phyloP scores from a whole-genome alignment of 106 monocot species.

The Narthecium ossifragum region DNA sequence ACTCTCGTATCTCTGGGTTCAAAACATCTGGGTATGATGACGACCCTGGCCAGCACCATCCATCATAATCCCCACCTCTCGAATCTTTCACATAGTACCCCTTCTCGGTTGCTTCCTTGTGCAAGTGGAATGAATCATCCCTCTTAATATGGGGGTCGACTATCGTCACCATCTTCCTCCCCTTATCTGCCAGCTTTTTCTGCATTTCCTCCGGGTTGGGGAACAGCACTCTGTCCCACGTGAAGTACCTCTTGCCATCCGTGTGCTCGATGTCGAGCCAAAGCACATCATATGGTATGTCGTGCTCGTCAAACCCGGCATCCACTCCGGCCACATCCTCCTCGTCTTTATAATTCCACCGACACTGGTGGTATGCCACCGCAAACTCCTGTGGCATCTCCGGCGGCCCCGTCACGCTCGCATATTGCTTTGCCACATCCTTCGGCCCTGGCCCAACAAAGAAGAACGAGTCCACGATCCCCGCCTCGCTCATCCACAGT shows the following conservation, averaged over 20 bases:
- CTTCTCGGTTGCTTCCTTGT: conserved; percentile 83
- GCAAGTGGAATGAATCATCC: conserved; percentile 62
- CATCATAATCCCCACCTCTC: conserved; percentile 75
- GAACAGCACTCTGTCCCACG: conserved; percentile 79
- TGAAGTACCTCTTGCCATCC: conserved; percentile 90
- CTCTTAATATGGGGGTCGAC: conserved; percentile 95
- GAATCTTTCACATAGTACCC: conserved; percentile 97
- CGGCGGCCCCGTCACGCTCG: conserved; percentile 67
- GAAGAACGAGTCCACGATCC: conserved; percentile 87
- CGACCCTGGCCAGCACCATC: conserved; percentile 98
- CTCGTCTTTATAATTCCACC: conserved; percentile 99
- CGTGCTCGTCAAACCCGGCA: conserved; percentile 87
- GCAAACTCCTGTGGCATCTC: conserved; percentile 92
- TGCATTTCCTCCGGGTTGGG: conserved; percentile 91
- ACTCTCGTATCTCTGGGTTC: conserved; percentile 85
- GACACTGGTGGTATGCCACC: conserved; percentile 83
- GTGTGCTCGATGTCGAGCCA: conserved; percentile 99
- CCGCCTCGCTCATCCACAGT: conserved; percentile 94
- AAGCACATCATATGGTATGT: conserved; percentile 95
- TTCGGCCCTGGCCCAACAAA: conserved; percentile 88
- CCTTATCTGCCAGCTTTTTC: conserved; percentile 58
- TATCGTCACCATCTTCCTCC: conserved; percentile 93
- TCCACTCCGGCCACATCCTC: conserved; percentile 86
- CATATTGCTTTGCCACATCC: conserved; percentile 75
- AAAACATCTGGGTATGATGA: conserved; percentile 87